Evolutionary conservation across 23 red algal species (phyloP), one percentile per base, ranked within the genome.

Genomic region (Chondrus crispus): DNA sequence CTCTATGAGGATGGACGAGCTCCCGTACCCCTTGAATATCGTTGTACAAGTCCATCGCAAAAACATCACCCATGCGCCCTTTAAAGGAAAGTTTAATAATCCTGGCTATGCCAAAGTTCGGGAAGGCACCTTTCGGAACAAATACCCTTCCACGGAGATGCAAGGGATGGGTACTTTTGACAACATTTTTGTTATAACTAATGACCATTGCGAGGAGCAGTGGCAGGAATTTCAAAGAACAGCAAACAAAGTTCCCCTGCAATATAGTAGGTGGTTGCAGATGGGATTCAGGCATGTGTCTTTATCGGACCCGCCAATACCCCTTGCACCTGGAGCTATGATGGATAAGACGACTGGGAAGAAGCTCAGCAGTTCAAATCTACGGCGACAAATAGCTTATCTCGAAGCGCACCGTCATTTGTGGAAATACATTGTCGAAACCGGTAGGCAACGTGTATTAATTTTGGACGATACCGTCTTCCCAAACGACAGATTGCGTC

Each of bases 381-480:
- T 95, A 37, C 47, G 50, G 51, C 85, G 66, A 39, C 84, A 88
- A 10, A 39, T 95, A 12, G 52, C 46, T 42, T 95, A 95, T 46
- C 40, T 81, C 32, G 82, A 76, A 11, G 72, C 81, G 14, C 92
- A 95, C 64, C 62, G 72, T 47, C 43, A 50, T 28, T 46, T 95
- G 2, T 95, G 84, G 92, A 43, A 46, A 13, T 84, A 68, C 19
- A 43, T 88, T 24, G 43, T 42, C 35, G 68, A 46, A 20, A 42
- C 47, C 4, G 52, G 72, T 62, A 53, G 58, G 49, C 92, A 95
- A 42, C 51, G 92, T 22, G 52, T 66, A 30, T 54, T 95, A 10
- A 70, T 95, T 53, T 55, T 95, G 19, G 92, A 95, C 43, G 92
- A 89, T 28, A 62, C 72, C 3, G 40, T 89, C 7, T 89, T 95